Conservation (phyloP, 2,329 filamentous ascomycete genomes). For the Ramichloridium luteum region DNA sequence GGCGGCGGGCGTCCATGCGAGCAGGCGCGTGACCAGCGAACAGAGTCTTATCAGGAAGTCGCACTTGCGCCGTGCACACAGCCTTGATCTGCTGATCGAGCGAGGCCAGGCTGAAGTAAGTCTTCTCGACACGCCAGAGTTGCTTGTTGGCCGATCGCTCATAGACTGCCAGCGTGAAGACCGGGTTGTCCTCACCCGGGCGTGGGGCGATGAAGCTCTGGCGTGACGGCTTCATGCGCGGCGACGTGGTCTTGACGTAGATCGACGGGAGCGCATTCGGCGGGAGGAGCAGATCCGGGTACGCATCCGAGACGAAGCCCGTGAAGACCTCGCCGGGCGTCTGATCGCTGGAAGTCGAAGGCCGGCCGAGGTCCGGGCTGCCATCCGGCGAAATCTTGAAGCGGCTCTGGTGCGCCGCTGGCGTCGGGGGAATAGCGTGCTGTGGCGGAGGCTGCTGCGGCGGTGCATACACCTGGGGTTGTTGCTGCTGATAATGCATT, state of each 20-base stretch:
- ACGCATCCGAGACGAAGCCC: constrained; percentile 73
- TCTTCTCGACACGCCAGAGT: constrained; percentile 91
- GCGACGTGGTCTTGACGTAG: constrained; percentile 78
- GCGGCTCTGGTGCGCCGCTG: neutral
- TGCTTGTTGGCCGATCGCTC: constrained; percentile 64
- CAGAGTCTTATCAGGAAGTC: constrained; percentile 68
- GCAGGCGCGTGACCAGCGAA: constrained; percentile 90
- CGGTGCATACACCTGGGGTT: constrained; percentile 15
- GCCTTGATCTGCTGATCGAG: constrained; percentile 73
- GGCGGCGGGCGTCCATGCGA: constrained; percentile 76
- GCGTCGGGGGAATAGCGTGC: neutral
- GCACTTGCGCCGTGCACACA: constrained; percentile 57
- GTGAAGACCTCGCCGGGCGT: constrained; percentile 48
- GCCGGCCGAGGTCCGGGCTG: constrained; percentile 17
- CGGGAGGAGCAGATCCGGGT: constrained; percentile 71
- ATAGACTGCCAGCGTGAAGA: constrained; percentile 81
- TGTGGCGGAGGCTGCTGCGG: no score
- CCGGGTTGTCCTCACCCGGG: constrained; percentile 77
- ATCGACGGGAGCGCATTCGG: constrained; percentile 83
- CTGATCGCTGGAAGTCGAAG: constrained; percentile 16
- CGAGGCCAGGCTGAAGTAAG: constrained; percentile 65
- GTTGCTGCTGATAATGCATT: constrained; percentile 25
- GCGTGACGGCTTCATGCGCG: constrained; percentile 83
- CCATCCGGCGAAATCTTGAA: constrained; percentile 11
- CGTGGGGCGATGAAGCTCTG: constrained; percentile 71